A percentile compares a stretch with the other conserved stretches of the same genome.
These are phyloP conservation scores for Ciborinia camelliae DNA, from an alignment of 2,329 filamentous ascomycete genomes.

Conservation along the genomic window DNA sequence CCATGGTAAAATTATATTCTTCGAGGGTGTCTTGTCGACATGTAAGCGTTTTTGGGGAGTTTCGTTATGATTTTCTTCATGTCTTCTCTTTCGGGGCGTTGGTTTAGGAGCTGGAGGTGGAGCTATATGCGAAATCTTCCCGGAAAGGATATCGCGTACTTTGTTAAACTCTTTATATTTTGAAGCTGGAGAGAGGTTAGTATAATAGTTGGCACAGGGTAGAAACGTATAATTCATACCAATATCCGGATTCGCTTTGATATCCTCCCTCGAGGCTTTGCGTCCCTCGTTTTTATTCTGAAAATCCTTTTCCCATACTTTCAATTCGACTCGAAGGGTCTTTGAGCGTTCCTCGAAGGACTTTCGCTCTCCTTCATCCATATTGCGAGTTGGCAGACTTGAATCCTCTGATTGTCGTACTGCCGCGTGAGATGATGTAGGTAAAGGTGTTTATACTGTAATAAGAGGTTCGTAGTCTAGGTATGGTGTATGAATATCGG, in stretches of 20 bases:
- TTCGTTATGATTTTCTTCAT: constrained; percentile 38
- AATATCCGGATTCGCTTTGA: constrained; percentile 69
- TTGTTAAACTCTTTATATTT: constrained; percentile 78
- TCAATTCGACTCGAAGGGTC: constrained; percentile 64
- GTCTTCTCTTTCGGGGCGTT: constrained; percentile 40
- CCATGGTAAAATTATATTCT: constrained; percentile 37
- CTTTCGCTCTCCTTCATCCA: constrained; percentile 31
- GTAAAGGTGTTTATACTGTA: not conserved
- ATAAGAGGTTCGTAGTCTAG: not conserved
- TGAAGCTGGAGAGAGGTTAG: constrained; percentile 25
- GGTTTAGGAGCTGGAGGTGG: constrained; percentile 34
- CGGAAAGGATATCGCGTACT: constrained; percentile 55
- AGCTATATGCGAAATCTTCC: constrained; percentile 45
- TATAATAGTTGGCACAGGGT: not conserved
- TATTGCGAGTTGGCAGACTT: constrained; percentile 16
- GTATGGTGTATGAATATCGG: not conserved
- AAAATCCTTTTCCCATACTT: constrained; percentile 71
- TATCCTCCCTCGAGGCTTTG: constrained; percentile 71
- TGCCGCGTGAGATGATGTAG: not conserved
- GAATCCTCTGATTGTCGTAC: not conserved
- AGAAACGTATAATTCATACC: constrained; percentile 46
- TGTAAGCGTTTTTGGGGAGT: constrained; percentile 53
- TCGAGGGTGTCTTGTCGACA: constrained; percentile 46
- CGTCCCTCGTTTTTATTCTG: constrained; percentile 57
- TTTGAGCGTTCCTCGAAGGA: constrained; percentile 40